Percentiles rank a stretch among this genome's conserved stretches.
phyloP scores from a whole-genome alignment of 2,329 filamentous ascomycete genomes.

The Paraconiothyrium sp. region DNA sequence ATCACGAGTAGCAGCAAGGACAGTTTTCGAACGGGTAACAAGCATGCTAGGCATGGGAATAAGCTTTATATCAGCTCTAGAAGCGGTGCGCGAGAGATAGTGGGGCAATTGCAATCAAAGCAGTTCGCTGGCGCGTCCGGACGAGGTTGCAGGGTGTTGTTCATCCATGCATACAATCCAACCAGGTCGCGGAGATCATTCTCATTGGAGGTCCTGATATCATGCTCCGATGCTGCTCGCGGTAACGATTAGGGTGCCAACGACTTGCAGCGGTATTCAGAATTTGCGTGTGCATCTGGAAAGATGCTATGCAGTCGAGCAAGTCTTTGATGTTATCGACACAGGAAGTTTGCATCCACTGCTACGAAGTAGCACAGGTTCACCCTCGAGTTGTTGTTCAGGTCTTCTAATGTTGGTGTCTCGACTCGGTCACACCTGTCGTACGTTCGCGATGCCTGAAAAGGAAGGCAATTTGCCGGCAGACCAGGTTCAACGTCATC shows the following conservation, averaged over 20 bases:
- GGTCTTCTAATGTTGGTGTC: not conserved
- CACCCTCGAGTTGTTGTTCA: not conserved
- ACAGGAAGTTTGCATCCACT: too few species aligned
- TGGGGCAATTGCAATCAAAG: not conserved
- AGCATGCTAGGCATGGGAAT: not conserved
- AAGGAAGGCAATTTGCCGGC: constrained; percentile 2
- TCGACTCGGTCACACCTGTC: not conserved
- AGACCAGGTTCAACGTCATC: not conserved
- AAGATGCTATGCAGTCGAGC: not conserved
- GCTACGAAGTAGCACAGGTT: not conserved
- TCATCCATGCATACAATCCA: not conserved
- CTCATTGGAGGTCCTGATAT: not conserved
- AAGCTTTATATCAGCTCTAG: not conserved
- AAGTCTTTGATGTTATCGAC: not conserved
- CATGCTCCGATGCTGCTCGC: not conserved
- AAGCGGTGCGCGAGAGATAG: not conserved
- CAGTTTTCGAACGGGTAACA: not conserved
- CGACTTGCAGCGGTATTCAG: not conserved
- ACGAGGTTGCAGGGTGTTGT: not conserved
- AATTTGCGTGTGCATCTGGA: not conserved
- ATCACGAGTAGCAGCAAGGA: not conserved
- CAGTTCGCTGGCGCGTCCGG: not conserved
- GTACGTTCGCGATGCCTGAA: not conserved
- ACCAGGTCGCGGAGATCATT: not conserved
- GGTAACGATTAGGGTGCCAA: not conserved